Evolutionary conservation across 768 basidiomycete genomes (phyloP).

Genomic region (button mushroom (Agaricus bisporus)): DNA sequence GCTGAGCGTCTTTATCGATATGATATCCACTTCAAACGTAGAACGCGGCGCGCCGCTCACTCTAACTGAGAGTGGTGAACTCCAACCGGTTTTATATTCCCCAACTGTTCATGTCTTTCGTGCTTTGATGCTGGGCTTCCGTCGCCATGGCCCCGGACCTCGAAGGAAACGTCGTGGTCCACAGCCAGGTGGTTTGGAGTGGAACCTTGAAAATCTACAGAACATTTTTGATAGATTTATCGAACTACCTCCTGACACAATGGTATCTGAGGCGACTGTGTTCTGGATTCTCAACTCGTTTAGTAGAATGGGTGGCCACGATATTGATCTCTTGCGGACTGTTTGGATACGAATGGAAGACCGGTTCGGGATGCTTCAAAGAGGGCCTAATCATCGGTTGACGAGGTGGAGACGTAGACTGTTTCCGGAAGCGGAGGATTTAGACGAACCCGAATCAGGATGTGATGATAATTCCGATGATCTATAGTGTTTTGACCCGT

Average conservation of each 20-base stretch:
- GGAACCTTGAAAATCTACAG: conserved; percentile 54
- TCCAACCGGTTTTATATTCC: conserved; percentile 24
- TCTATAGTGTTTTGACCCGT: too few relatives aligned
- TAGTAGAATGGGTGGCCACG: conserved; percentile 48
- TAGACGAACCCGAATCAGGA: neutral
- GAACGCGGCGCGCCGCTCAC: conserved; percentile 27
- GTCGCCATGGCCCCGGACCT: conserved; percentile 42
- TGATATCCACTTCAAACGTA: conserved; percentile 44
- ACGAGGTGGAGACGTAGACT: conserved; percentile 30
- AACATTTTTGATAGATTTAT: conserved; percentile 60
- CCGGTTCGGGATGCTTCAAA: conserved; percentile 41
- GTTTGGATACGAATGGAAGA: conserved; percentile 54
- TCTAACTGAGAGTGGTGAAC: conserved; percentile 20
- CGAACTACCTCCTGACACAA: conserved; percentile 37
- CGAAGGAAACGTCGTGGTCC: conserved; percentile 8
- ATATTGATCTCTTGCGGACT: conserved; percentile 41
- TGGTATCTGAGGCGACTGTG: conserved; percentile 39
- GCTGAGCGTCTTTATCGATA: conserved; percentile 58
- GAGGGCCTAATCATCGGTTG: conserved; percentile 40
- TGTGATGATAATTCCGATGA: neutral
- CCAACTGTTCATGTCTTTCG: conserved; percentile 56
- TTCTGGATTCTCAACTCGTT: conserved; percentile 70
- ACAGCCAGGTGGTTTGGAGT: conserved; percentile 25
- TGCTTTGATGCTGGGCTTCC: conserved; percentile 71
- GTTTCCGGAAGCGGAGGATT: conserved; percentile 20